Evolutionary conservation across 306 rosid genomes (phyloP), one percentile per base, ranked within the genome.

Genomic region (Rosa chinensis): DNA sequence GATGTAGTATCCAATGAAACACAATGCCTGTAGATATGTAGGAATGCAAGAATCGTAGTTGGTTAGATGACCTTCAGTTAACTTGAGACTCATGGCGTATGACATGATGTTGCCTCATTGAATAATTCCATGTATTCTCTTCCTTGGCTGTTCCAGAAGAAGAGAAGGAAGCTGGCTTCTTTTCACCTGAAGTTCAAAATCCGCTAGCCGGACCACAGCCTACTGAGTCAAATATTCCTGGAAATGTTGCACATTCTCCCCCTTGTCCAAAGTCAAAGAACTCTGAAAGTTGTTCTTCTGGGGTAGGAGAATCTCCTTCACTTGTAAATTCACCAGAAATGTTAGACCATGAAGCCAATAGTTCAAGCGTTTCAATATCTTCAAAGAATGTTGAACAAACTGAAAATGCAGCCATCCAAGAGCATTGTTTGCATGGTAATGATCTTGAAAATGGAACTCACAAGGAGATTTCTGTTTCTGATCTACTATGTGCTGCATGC

Each of bases 401-500:
- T 74, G 50, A 44, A 74, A n/a, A n/a, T 55, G 50, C 40, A 40
- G 67, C 21, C 50, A 55, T 74, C 67, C 18, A 74, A 55, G 50
- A 53, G 13, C 50, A 20, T 14, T 39, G 37, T 74, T 3, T 58
- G 39, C 67, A 21, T 74, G 77, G 44, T 74, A 6, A 4, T 55
- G 67, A 56, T 74, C 37, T 56, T 21, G 52, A 42, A 55, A 74
- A 55, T 63, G 79, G 77, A 67, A 81, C 82, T 66, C 83, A 74
- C 62, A 67, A 77, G 77, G 79, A 77, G 76, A 66, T 89, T 81
- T 84, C 89, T 67, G 84, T 89, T 75, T 85, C 80, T 59, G 97
- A 92, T 82, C 89, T 90, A 80, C 79, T 78, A 68, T 92, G 98
- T 87, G 79, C 56, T 64, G 84, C 81, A 69, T 94, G 98, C 98